Evolutionary conservation across 768 basidiomycete species (phyloP).

Genomic region (Russula lepida): DNA sequence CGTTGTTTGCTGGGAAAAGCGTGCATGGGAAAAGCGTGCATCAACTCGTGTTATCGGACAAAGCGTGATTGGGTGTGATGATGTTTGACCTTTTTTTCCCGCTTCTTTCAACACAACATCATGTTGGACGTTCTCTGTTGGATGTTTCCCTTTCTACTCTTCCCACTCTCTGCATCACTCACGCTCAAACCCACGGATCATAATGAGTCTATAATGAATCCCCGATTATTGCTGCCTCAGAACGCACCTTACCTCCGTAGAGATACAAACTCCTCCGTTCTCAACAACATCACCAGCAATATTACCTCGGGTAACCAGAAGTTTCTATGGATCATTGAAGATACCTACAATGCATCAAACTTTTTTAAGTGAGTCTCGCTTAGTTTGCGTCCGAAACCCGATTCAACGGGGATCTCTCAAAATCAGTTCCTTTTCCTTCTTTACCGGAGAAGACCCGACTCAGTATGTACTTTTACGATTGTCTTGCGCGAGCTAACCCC

Average conservation of each 20-base stretch:
- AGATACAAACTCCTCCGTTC: not conserved
- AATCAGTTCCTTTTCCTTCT: conserved; percentile 12
- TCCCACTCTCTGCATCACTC: not conserved
- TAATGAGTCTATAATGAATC: not conserved
- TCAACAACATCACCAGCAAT: conserved; percentile 10
- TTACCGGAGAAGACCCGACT: conserved; percentile 12
- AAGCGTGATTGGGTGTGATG: not conserved
- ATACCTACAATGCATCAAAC: conserved; percentile 18
- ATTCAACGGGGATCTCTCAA: not conserved
- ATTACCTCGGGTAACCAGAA: not conserved
- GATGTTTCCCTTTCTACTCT: conserved; percentile 11
- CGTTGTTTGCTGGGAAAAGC: not conserved
- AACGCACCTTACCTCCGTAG: conserved; percentile 3
- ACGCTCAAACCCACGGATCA: not conserved
- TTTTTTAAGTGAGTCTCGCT: conserved; percentile 19
- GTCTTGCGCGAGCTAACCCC: not conserved
- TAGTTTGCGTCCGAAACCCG: not conserved
- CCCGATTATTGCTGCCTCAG: not conserved
- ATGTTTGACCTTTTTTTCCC: not conserved
- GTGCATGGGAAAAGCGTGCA: conserved; percentile 1
- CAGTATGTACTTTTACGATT: conserved; percentile 19
- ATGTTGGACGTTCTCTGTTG: conserved; percentile 22
- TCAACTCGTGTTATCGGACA: not conserved
- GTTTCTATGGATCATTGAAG: conserved; percentile 18
- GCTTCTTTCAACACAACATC: conserved; percentile 13